These are phyloP conservation scores for Papilionanthe hybrid DNA, from an alignment of 116 monocot genomes.

Conservation along the genomic window DNA sequence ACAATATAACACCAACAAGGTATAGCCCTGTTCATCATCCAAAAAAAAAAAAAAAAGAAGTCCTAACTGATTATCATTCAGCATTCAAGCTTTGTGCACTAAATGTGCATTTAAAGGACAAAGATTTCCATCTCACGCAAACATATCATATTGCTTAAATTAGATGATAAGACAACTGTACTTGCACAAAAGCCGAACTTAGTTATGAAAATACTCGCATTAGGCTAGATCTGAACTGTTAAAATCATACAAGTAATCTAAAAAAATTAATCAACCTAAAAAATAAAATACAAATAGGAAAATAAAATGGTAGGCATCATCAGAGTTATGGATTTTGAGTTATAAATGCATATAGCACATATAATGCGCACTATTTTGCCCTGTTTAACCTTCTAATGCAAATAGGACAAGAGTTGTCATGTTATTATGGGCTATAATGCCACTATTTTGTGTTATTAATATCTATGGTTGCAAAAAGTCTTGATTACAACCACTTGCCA, in stretches of 20 bases:
- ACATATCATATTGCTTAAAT: background rate
- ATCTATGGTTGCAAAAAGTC: too few species aligned
- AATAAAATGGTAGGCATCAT: background rate
- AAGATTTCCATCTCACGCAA: background rate
- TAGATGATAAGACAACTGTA: background rate
- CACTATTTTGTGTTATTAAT: too few species aligned
- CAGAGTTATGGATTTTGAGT: background rate
- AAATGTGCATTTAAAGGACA: background rate
- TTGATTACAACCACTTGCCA: too few species aligned
- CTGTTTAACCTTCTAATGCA: too few species aligned
- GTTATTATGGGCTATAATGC: too few species aligned
- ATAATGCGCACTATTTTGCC: background rate
- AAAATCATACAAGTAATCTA: background rate
- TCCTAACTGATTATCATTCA: background rate
- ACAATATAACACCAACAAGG: background rate
- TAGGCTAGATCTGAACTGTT: background rate
- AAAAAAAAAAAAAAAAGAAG: background rate
- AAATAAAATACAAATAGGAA: background rate
- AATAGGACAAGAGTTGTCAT: too few species aligned
- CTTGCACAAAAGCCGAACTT: background rate
- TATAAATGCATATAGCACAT: background rate
- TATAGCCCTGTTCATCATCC: background rate
- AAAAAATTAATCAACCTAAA: background rate
- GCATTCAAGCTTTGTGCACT: background rate
- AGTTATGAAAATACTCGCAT: background rate